Evolutionary conservation across 1,284 basidiomycete species (phyloP).

Genomic region (Chalciporus piperatoides): DNA sequence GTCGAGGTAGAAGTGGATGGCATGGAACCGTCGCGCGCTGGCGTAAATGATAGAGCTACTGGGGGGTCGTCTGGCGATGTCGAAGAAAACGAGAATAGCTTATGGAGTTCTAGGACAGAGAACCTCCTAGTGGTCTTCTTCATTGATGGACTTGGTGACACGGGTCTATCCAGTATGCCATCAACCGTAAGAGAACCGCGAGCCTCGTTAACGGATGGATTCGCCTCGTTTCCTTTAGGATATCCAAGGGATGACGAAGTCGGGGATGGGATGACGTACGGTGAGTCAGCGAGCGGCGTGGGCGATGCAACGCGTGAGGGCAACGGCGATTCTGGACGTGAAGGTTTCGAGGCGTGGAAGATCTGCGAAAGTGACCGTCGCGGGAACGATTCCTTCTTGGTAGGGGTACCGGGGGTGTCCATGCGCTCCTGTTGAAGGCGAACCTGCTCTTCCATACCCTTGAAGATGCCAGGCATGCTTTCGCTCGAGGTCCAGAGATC

Average conservation of each 20-base stretch:
- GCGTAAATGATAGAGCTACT: conserved; percentile 1
- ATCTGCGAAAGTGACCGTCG: conserved; percentile 27
- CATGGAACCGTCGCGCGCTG: not conserved
- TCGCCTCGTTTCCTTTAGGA: conserved; percentile 7
- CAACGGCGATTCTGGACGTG: conserved; percentile 12
- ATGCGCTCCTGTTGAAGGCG: conserved; percentile 13
- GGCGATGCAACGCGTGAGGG: conserved; percentile 5
- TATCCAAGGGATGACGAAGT: conserved; percentile 12
- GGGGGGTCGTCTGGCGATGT: conserved; percentile 30
- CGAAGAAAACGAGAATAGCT: conserved; percentile 32
- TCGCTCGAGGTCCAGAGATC: conserved; percentile 37
- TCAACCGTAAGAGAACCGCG: conserved; percentile 20
- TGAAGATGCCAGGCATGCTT: conserved; percentile 28
- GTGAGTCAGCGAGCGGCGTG: conserved; percentile 3
- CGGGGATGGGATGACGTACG: not conserved
- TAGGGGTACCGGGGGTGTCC: conserved; percentile 3
- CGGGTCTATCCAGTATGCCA: conserved; percentile 12
- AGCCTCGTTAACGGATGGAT: conserved; percentile 8
- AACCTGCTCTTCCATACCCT: conserved; percentile 23
- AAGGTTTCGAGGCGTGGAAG: conserved; percentile 20
- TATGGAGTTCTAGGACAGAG: conserved; percentile 35
- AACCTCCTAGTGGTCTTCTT: conserved; percentile 24
- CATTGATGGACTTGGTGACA: conserved; percentile 12
- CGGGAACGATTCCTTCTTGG: conserved; percentile 20
- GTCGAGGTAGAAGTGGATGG: conserved; percentile 16